These are phyloP conservation scores for Rhodosporidiobolus sp. DNA, from an alignment of 768 basidiomycete genomes.

Conservation along the genomic window DNA sequence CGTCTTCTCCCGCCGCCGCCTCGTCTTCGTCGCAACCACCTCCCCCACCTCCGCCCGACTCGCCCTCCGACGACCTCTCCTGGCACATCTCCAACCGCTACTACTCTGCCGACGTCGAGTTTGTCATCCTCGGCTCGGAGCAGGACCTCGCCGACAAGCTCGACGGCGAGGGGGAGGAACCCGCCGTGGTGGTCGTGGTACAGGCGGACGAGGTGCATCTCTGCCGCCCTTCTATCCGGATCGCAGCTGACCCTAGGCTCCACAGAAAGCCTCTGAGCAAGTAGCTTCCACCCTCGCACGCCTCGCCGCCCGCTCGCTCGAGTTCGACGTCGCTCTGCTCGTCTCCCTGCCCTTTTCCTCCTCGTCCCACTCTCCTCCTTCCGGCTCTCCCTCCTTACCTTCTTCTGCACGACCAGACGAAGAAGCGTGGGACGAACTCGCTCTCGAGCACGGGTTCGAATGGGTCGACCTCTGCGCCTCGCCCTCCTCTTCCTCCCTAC, in stretches of 20 bases:
- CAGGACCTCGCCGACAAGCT: background rate
- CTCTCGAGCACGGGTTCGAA: conserved; percentile 19
- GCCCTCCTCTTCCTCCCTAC: background rate
- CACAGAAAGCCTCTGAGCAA: background rate
- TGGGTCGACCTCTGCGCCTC: conserved; percentile 8
- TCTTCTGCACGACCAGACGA: background rate
- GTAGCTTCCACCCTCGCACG: background rate
- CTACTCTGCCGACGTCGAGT: conserved; percentile 15
- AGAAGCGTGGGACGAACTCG: conserved; percentile 18
- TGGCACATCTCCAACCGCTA: conserved; percentile 19
- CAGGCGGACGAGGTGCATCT: background rate
- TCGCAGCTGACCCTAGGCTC: background rate
- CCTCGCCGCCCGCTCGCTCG: background rate
- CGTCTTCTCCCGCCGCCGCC: background rate
- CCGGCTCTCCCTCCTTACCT: background rate
- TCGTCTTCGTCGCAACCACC: background rate
- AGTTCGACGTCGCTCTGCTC: conserved; percentile 27
- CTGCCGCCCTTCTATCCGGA: background rate
- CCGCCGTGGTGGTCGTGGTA: conserved; percentile 15
- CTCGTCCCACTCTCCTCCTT: background rate
- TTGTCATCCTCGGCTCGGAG: background rate
- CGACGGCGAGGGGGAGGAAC: background rate
- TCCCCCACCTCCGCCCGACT: background rate
- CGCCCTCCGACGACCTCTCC: background rate
- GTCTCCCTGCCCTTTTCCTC: conserved; percentile 1